Conservation (phyloP, 306 rosid species). For the Ceratonia siliqua region DNA sequence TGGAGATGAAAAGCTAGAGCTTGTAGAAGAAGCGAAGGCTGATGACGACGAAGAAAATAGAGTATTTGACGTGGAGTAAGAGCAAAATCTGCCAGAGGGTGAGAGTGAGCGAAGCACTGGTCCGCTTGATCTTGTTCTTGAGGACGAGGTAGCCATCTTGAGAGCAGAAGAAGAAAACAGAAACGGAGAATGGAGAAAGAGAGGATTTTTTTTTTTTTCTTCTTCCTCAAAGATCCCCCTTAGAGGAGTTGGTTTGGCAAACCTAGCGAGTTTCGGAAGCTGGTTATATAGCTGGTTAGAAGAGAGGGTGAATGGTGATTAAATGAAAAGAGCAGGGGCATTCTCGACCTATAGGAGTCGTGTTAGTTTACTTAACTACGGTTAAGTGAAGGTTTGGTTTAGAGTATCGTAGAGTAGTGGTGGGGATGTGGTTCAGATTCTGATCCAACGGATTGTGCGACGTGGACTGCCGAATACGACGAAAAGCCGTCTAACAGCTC, state of each 20-base stretch:
- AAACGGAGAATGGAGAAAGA: background rate
- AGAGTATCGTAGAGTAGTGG: background rate
- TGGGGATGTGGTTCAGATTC: conserved; percentile 41
- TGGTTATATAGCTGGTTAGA: conserved; percentile 49
- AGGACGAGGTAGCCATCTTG: conserved; percentile 62
- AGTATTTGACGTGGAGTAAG: conserved; percentile 34
- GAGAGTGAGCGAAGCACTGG: conserved; percentile 56
- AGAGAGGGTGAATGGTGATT: conserved; percentile 42
- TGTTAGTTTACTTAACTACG: conserved; percentile 43
- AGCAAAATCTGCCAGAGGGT: conserved; percentile 56
- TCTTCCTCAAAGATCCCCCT: conserved; percentile 50
- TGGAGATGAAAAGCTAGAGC: conserved; percentile 54
- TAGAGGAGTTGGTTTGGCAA: conserved; percentile 87
- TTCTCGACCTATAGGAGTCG: background rate
- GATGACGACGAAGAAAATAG: conserved; percentile 41
- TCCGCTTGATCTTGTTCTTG: conserved; percentile 64
- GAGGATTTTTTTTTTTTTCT: background rate
- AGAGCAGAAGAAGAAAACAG: background rate
- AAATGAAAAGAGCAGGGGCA: background rate
- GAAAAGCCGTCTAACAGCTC: conserved; percentile 31
- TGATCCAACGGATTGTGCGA: conserved; percentile 73
- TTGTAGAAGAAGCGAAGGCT: conserved; percentile 59
- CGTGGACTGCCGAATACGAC: too few species aligned
- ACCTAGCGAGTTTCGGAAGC: conserved; percentile 80
- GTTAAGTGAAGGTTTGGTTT: conserved; percentile 24